Percentiles rank a stretch among this genome's conserved stretches.
These are phyloP conservation scores for Dimocarpus longan DNA, from an alignment of 345 rosid genomes.

Conservation along the genomic window DNA sequence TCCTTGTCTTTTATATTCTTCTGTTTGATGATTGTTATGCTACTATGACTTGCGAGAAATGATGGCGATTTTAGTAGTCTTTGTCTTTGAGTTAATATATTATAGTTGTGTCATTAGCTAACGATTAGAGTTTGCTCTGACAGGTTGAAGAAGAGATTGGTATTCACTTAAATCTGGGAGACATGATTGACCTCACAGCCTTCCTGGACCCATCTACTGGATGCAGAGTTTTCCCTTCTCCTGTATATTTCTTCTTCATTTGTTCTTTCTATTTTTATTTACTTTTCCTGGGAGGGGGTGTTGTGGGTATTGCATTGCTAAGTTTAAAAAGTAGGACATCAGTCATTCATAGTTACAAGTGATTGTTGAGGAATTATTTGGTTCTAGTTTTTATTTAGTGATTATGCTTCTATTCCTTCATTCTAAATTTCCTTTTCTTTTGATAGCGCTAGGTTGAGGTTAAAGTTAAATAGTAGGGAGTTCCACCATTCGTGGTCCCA, in stretches of 20 bases:
- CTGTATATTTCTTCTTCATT: slow-evolving; percentile 41
- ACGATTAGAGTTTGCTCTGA: slow-evolving; percentile 3
- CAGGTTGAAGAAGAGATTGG: slow-evolving; percentile 94
- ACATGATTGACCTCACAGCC: slow-evolving; percentile 85
- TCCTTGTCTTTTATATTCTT: neutral
- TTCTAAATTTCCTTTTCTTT: too few species aligned
- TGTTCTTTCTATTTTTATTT: neutral
- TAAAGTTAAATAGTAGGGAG: too few species aligned
- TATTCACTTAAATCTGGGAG: slow-evolving; percentile 64
- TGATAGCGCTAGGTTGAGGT: too few species aligned
- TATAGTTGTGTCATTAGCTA: neutral
- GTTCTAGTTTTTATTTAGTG: neutral
- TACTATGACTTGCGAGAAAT: neutral
- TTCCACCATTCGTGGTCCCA: too few species aligned
- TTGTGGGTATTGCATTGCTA: neutral
- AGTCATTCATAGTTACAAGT: neutral
- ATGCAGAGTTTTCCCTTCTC: slow-evolving; percentile 71
- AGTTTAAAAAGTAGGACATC: neutral
- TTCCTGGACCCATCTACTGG: slow-evolving; percentile 80
- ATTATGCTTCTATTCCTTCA: too few species aligned
- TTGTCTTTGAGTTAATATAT: neutral
- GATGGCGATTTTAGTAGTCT: neutral
- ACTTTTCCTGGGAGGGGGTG: neutral
- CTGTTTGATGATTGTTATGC: neutral
- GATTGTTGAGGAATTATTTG: neutral